Evolutionary conservation across 768 basidiomycete genomes (phyloP), one percentile per base, ranked within the genome.

Genomic region (Auriscalpium microsporum): DNA sequence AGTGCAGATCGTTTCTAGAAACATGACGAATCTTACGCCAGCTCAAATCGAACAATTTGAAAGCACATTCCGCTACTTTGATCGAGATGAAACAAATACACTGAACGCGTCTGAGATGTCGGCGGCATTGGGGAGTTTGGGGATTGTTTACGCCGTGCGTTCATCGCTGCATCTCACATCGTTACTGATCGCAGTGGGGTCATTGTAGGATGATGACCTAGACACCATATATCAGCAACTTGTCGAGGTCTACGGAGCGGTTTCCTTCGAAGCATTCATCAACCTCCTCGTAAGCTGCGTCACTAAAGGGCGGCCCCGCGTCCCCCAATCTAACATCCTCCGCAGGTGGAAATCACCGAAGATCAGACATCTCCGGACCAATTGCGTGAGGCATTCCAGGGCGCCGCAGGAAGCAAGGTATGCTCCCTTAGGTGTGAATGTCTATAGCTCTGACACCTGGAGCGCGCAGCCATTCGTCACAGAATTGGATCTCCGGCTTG

Each of bases 31-130:
- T 67, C 71, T 99, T 59, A 95, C 95, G 0, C 94, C 96, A 0
- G 94, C 92, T 13, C 92, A 94, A 66, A 76, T 98, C 21, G 95
- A 98, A 66, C 94, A 97, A 65, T 95, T 96, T 62, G 95, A 98
- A 69, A 83, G 86, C 67, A 95, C 94, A 1, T 98, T 99, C 83
- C 83, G 94, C 51, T 94, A 97, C 72, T 99, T 99, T 64, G 95
- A 97, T 70, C 83, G 83, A 58, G 94, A 97, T 62, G 87, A 90
- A 63, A 84, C 87, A 40, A 96, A 97, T 66, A 93, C 91, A 0
- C 79, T 98, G 40, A 82, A 79, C 56, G 66, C 86, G 56, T 78
- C 90, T 7, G 93, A 97, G 69, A 87, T 96, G 80, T 81, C 86
- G n/a, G 90, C 92, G 10, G 96, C 96, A 1, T 76, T 99, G 14